These are phyloP conservation scores for Mycena polygramma DNA, from an alignment of 768 basidiomycete species.

Conservation along the genomic window DNA sequence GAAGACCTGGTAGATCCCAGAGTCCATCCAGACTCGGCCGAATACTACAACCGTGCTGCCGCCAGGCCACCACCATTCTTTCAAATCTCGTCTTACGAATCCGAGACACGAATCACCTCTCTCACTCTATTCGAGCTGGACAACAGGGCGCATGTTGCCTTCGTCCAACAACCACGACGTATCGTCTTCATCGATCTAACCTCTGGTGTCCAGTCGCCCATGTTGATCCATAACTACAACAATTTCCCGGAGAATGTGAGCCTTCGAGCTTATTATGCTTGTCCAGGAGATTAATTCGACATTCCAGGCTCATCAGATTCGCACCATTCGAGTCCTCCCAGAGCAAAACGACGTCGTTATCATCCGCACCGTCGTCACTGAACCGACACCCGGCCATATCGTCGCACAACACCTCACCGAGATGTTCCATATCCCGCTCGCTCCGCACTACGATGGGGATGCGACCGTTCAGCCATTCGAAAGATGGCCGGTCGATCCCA, in stretches of 20 bases:
- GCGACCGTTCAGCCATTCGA: constrained; percentile 35
- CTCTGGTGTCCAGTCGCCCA: constrained; percentile 50
- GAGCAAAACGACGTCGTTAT: constrained; percentile 65
- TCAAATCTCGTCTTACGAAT: constrained; percentile 52
- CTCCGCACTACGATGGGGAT: constrained; percentile 28
- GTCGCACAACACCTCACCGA: constrained; percentile 33
- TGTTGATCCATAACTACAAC: constrained; percentile 54
- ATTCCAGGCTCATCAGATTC: constrained; percentile 61
- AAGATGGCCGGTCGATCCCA: constrained; percentile 43
- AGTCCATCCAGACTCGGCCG: constrained; percentile 51
- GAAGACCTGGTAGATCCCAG: constrained; percentile 60
- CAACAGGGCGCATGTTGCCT: constrained; percentile 55
- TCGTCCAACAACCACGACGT: constrained; percentile 56
- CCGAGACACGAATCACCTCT: constrained; percentile 51
- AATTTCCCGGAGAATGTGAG: constrained; percentile 43
- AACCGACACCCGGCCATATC: constrained; percentile 23
- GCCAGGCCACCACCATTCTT: constrained; percentile 57
- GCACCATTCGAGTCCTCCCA: constrained; percentile 65
- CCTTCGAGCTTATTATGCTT: background rate
- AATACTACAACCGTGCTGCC: constrained; percentile 52
- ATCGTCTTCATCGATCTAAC: constrained; percentile 59
- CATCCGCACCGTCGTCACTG: constrained; percentile 54
- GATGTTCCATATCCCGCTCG: constrained; percentile 41
- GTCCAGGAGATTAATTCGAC: constrained; percentile 1
- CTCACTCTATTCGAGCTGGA: constrained; percentile 60